phyloP scores from a whole-genome alignment of 179 eudicot genomes.

The Patellifolia procumbens region DNA sequence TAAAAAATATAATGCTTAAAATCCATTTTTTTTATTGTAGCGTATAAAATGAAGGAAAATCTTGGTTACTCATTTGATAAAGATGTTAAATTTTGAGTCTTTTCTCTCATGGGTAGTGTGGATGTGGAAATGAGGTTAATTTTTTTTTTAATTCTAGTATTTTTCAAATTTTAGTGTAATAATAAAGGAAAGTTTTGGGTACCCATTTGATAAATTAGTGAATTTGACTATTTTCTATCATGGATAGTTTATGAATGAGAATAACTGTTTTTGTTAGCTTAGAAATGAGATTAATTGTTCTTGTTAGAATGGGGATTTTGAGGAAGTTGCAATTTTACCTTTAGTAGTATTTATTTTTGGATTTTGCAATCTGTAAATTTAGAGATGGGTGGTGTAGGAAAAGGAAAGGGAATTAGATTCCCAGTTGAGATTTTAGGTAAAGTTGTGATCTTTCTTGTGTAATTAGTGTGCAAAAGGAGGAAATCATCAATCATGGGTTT shows the following conservation, averaged over 20 bases:
- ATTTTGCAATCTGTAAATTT: background rate
- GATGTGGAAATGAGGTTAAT: background rate
- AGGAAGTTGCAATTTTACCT: background rate
- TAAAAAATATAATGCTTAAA: too few species aligned
- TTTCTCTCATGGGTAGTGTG: slow-evolving; percentile 8
- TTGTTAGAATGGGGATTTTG: background rate
- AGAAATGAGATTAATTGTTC: background rate
- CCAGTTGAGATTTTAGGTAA: background rate
- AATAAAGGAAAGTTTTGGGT: background rate
- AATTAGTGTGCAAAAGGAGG: background rate
- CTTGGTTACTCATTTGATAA: background rate
- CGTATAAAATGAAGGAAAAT: too few species aligned
- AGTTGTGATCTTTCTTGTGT: background rate
- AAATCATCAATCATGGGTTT: background rate
- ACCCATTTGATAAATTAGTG: background rate
- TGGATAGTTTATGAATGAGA: background rate
- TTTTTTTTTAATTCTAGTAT: background rate
- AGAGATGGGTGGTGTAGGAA: background rate
- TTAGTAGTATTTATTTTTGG: too few species aligned
- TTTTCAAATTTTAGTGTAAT: too few species aligned
- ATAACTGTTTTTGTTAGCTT: background rate
- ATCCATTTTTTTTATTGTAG: too few species aligned
- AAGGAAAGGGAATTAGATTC: too few species aligned
- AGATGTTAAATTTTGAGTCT: background rate
- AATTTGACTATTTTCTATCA: background rate